Evolutionary conservation across 2,329 filamentous ascomycete species (phyloP).

Genomic region (Diaporthe eres): DNA sequence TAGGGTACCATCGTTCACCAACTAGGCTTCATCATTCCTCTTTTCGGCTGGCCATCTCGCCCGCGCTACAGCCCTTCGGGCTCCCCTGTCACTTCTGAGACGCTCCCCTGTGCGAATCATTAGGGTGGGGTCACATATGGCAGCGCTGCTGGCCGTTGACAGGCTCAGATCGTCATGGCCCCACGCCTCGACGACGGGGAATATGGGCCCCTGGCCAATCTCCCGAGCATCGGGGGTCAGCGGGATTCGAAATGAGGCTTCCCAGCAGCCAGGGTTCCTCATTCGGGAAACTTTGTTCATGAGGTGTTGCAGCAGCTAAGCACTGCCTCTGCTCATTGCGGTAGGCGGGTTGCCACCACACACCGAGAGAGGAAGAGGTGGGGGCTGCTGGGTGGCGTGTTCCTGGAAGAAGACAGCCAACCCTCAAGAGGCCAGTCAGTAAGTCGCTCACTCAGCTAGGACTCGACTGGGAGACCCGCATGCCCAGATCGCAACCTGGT

Average conservation of each 20-base stretch:
- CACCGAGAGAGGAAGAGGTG: background rate
- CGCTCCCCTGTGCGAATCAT: conserved; percentile 27
- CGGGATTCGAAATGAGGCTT: conserved; percentile 28
- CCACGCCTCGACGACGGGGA: conserved; percentile 29
- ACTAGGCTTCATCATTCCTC: conserved; percentile 24
- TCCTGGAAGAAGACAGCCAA: background rate
- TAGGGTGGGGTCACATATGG: conserved; percentile 6
- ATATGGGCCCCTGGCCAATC: conserved; percentile 29
- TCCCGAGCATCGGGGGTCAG: conserved; percentile 25
- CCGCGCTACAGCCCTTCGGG: conserved; percentile 47
- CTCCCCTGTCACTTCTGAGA: conserved; percentile 52
- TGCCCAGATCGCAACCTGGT: conserved; percentile 21
- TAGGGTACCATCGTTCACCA: conserved; percentile 16
- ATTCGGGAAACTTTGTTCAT: conserved; percentile 25
- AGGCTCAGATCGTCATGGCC: conserved; percentile 20
- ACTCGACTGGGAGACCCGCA: conserved; percentile 27
- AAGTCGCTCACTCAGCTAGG: conserved; percentile 8
- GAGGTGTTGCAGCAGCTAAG: conserved; percentile 16
- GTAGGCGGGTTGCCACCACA: conserved; percentile 15
- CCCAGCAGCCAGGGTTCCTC: background rate
- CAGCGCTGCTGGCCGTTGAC: conserved; percentile 15
- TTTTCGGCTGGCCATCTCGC: conserved; percentile 28
- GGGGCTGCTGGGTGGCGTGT: background rate
- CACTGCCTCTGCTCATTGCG: conserved; percentile 25
- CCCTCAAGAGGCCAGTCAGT: conserved; percentile 1